A percentile compares a stretch with the other conserved stretches of the same genome.
Conservation (phyloP, 495 filamentous ascomycete genomes). For the Neurospora terricola region DNA sequence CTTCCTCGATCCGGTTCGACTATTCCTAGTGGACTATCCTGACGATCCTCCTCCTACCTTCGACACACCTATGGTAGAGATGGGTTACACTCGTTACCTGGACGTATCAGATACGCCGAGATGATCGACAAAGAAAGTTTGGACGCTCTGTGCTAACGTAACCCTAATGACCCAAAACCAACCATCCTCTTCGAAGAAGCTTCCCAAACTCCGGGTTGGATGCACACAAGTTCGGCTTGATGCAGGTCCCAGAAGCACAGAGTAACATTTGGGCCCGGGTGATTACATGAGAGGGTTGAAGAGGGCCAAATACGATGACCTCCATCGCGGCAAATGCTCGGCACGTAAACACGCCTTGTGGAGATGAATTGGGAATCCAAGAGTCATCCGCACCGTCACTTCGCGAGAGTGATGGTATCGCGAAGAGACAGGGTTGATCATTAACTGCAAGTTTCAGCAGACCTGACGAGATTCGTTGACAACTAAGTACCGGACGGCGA, state of each 20-base stretch:
- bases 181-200: neutral
- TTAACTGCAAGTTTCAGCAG: neutral
- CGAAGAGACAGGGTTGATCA: neutral
- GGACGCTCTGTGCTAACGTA: neutral
- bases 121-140: neutral
- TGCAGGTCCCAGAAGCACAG: neutral
- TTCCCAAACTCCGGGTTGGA: neutral
- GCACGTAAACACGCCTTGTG: neutral
- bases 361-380: neutral
- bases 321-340: neutral
- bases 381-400: neutral
- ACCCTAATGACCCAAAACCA: neutral
- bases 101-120: neutral
- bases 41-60: neutral
- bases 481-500: neutral
- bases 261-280: neutral
- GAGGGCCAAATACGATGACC: neutral
- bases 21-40: neutral
- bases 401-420: neutral
- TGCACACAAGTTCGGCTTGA: neutral
- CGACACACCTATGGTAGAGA: neutral
- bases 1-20: neutral
- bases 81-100: neutral
- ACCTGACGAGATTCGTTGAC: neutral
- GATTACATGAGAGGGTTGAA: neutral